A percentile compares a stretch with the other conserved stretches of the same genome.
These are phyloP conservation scores for Exserohilum rostratum DNA, from an alignment of 2,329 filamentous ascomycete genomes.

Conservation along the genomic window DNA sequence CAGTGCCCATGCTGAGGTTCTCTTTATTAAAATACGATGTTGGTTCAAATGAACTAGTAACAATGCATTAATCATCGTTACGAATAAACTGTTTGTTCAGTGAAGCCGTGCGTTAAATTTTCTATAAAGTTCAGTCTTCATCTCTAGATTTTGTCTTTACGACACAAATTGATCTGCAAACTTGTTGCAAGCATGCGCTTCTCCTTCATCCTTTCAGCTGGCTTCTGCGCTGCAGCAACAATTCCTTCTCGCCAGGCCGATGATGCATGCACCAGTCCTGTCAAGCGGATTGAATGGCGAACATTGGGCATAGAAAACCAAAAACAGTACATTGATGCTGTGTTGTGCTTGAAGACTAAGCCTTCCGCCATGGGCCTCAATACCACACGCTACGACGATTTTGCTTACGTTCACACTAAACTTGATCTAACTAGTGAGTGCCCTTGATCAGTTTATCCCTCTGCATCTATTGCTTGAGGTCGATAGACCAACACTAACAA, in stretches of 20 bases:
- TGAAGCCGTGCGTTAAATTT: not conserved
- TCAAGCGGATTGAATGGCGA: conserved; percentile 3
- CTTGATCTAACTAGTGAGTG: conserved; percentile 3
- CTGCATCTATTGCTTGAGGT: not conserved
- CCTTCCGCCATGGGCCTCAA: conserved; percentile 29
- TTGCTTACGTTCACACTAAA: conserved; percentile 35
- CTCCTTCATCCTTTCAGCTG: not conserved
- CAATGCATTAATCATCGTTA: not conserved
- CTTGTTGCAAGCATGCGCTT: not conserved
- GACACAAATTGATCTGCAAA: not conserved
- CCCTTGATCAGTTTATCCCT: not conserved
- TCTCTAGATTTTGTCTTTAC: not conserved
- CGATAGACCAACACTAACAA: not conserved
- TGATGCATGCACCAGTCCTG: not conserved
- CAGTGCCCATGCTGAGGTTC: not conserved
- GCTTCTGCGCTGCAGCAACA: not conserved
- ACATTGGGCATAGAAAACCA: conserved; percentile 4
- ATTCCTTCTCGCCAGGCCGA: not conserved
- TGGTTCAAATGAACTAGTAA: not conserved
- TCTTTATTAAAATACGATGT: not conserved
- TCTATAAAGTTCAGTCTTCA: not conserved
- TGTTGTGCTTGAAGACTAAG: conserved; percentile 34
- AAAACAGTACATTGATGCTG: conserved; percentile 34
- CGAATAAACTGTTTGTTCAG: not conserved
- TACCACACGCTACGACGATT: conserved; percentile 42